Conservation (phyloP, 129 eudicot species). For the Calendula officinalis region DNA sequence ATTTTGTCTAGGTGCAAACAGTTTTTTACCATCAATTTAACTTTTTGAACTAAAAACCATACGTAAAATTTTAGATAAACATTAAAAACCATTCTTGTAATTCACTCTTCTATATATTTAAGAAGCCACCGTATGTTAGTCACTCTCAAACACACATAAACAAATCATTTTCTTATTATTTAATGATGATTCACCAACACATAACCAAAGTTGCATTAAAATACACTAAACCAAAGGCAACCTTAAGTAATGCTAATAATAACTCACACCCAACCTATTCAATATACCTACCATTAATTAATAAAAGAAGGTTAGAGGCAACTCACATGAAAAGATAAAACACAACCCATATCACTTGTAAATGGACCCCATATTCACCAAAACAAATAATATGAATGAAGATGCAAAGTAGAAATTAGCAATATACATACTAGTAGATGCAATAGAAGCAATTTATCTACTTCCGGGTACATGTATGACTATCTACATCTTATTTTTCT, state of each 20-base stretch:
- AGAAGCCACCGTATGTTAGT: background rate
- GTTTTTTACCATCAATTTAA: too few relatives aligned
- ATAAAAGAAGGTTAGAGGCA: conserved; percentile 18
- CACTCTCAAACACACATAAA: background rate
- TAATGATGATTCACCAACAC: background rate
- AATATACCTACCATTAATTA: conserved; percentile 13
- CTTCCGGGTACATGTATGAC: too few relatives aligned
- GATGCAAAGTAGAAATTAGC: too few relatives aligned
- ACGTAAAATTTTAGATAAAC: too few relatives aligned
- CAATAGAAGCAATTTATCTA: too few relatives aligned
- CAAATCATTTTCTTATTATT: background rate
- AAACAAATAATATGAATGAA: too few relatives aligned
- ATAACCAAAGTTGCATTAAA: background rate
- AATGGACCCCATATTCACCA: conserved; percentile 2
- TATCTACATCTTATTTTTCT: too few relatives aligned
- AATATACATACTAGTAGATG: too few relatives aligned
- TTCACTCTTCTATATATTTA: background rate
- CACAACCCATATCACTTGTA: conserved; percentile 20
- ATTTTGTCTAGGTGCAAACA: too few relatives aligned
- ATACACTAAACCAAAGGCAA: conserved; percentile 17
- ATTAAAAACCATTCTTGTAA: too few relatives aligned
- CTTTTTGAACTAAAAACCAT: too few relatives aligned
- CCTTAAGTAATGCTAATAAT: conserved; percentile 5
- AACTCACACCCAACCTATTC: conserved; percentile 30
- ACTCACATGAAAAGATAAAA: conserved; percentile 24